Conservation (phyloP, 148 eudicot genomes). For the Rhododendron kiyosumense region DNA sequence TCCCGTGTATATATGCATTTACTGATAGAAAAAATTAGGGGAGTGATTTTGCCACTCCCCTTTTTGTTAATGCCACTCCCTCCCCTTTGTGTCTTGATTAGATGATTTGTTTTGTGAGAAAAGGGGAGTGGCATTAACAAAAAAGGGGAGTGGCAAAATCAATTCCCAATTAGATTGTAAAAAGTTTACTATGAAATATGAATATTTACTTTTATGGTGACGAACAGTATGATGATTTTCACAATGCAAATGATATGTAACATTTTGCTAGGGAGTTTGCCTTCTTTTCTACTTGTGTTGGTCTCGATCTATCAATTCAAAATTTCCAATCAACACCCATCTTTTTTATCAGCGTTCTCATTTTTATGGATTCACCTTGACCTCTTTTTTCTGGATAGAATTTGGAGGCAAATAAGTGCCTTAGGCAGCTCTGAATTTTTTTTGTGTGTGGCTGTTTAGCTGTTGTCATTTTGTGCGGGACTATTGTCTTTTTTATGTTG, state of each 20-base stretch:
- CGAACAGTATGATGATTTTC: not conserved
- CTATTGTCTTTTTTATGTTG: conserved; percentile 2
- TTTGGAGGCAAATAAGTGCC: not conserved
- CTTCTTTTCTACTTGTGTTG: not conserved
- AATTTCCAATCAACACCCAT: not conserved
- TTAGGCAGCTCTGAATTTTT: not conserved
- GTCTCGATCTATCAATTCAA: not conserved
- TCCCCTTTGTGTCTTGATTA: too few species aligned
- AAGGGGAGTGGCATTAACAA: too few species aligned
- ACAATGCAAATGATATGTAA: not conserved
- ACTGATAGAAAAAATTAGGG: too few species aligned
- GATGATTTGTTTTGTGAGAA: too few species aligned
- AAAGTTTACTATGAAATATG: not conserved
- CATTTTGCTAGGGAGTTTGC: not conserved
- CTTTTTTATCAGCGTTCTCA: not conserved
- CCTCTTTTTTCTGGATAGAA: not conserved
- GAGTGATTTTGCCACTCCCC: too few species aligned
- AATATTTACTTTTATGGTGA: not conserved
- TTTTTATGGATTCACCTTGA: not conserved
- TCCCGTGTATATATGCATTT: not conserved
- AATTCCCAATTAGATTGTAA: not conserved
- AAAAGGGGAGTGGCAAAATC: too few species aligned
- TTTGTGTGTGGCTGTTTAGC: not conserved
- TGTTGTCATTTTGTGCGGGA: not conserved
- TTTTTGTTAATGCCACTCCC: too few species aligned